Evolutionary conservation across 768 basidiomycete species (phyloP), one percentile per base, ranked within the genome.

Genomic region (Tephrocybe sp.): DNA sequence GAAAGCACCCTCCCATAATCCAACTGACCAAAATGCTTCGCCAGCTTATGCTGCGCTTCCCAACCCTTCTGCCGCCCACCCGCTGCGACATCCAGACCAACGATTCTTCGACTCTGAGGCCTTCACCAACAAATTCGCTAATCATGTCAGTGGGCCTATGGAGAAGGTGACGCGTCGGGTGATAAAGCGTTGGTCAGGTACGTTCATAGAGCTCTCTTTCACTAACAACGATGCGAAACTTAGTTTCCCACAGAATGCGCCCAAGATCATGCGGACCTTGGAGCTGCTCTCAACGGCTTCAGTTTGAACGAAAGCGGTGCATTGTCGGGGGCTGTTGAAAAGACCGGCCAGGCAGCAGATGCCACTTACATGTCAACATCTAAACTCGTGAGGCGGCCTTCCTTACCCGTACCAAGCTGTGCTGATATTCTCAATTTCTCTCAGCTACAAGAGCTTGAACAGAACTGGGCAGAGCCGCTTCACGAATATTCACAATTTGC

Each of bases 401-500:
- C 12, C 46, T 40, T 44, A 26, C n/a, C n/a, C n/a, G n/a, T n/a
- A n/a, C n/a, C n/a, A n/a, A n/a, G n/a, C n/a, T n/a, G n/a, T n/a
- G n/a, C n/a, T n/a, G n/a, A n/a, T n/a, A n/a, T n/a, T n/a, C n/a
- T n/a, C n/a, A n/a, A 27, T 42, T 53, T 12, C 44, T 37, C 49
- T 34, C 53, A 97, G 95, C 75, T 96, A 7, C 92, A 96, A 75
- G 91, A 93, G 52, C 83, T 98, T 54, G 96, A 98, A 66, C 85
- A 92, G 65, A 88, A 86, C 61, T 97, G 92, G 81, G 92, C 92
- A 24, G 97, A 99, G 64, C 97, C 97, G 7, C 70, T 98, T 41
- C 91, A 96, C 59, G 95, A 98, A 64, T 98, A 98, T 68, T 73
- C 86, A 46, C 97, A 98, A 67, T 99, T 98, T 64, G 92, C 90